A percentile compares a stretch with the other conserved stretches of the same genome.
Evolutionary conservation across 2,329 filamentous ascomycete genomes (phyloP).

Genomic region (Trichophyton verrucosum): DNA sequence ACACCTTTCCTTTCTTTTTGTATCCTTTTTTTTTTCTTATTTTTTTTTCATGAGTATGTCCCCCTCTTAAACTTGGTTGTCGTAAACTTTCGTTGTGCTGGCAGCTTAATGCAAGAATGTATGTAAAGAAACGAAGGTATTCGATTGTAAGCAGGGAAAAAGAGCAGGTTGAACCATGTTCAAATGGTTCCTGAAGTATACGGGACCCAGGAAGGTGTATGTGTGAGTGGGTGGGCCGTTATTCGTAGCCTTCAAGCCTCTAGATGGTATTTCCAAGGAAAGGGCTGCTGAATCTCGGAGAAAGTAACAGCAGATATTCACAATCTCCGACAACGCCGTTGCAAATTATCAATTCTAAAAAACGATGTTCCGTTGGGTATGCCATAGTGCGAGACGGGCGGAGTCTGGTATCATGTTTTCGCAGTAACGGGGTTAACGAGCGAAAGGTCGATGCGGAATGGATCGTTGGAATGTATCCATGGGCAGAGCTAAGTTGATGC

Average conservation of each 20-base stretch:
- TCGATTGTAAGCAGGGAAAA: neutral
- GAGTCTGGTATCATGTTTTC: neutral
- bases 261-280: neutral
- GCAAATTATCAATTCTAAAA: slow-evolving; percentile 1
- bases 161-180: neutral
- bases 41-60: neutral
- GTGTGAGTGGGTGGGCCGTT: neutral
- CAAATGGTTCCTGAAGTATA: neutral
- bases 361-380: neutral
- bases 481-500: neutral
- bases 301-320: neutral
- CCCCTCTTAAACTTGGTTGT: neutral
- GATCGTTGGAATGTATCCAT: neutral
- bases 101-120: neutral
- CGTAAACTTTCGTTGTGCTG: neutral
- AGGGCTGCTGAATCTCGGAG: slow-evolving; percentile 1
- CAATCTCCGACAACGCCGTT: neutral
- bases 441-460: neutral
- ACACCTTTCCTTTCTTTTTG: slow-evolving; percentile 3
- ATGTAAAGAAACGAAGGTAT: neutral
- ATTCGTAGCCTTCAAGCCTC: neutral
- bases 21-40: neutral
- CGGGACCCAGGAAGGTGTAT: neutral
- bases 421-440: neutral
- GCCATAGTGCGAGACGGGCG: neutral